These are phyloP conservation scores for Marsdenia floribunda DNA, from an alignment of 257 asterid species.

Conservation along the genomic window DNA sequence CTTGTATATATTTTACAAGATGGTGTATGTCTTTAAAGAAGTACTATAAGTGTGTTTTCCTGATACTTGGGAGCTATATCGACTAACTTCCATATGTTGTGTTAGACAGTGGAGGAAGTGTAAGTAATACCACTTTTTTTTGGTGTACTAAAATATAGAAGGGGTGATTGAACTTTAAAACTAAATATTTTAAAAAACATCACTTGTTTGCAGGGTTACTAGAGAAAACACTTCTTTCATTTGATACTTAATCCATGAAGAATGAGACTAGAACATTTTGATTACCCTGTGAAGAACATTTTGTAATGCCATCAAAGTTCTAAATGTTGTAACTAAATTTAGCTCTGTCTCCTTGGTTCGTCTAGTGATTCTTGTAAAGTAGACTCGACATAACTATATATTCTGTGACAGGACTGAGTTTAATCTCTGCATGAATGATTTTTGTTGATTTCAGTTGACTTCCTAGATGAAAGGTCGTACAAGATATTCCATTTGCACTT, in stretches of 20 bases:
- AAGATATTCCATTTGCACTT: not conserved
- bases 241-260: not conserved
- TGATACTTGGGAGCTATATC: not conserved
- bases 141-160: not conserved
- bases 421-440: not conserved
- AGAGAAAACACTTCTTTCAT: not conserved
- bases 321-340: not conserved
- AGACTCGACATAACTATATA: not conserved
- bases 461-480: not conserved
- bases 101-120: not conserved
- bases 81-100: not conserved
- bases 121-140: not conserved
- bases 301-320: not conserved
- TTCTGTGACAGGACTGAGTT: not conserved
- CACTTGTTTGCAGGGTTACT: not conserved
- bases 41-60: not conserved
- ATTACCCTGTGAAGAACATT: not conserved
- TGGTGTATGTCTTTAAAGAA: not conserved
- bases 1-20: not conserved
- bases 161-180: not conserved
- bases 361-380: not conserved
- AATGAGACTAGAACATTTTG: not conserved
- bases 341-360: not conserved
- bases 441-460: not conserved
- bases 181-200: not conserved